Percentiles rank a stretch among this genome's conserved stretches.
These are phyloP conservation scores for Chlamydomonas eustigma DNA, from an alignment of 139 green algal genomes.

Conservation along the genomic window DNA sequence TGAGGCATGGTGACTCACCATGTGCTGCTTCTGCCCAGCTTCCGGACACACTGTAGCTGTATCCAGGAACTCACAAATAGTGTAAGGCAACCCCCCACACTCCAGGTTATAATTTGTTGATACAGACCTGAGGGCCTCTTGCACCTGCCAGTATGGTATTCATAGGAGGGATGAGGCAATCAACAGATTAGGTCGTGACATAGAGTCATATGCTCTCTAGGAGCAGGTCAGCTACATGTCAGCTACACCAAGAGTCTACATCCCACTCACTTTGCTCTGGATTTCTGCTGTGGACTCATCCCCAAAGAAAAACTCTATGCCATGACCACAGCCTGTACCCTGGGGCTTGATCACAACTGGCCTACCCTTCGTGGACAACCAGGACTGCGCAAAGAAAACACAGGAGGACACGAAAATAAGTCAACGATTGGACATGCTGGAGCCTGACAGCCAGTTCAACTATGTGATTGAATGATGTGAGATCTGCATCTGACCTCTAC, in stretches of 20 bases:
- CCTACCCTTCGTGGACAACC: constrained; percentile 4
- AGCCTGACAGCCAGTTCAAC: no score
- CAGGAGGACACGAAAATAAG: not conserved
- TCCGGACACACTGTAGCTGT: constrained; percentile 17
- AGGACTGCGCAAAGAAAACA: no score
- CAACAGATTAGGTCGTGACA: no score
- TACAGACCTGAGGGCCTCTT: constrained; percentile 13
- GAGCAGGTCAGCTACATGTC: no score
- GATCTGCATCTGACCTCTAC: constrained; percentile 5
- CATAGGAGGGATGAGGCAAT: no score
- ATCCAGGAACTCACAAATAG: constrained; percentile 31
- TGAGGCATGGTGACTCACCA: not conserved
- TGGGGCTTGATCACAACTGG: constrained; percentile 34
- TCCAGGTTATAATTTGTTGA: constrained; percentile 23
- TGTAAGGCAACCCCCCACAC: constrained; percentile 32
- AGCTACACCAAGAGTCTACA: no score
- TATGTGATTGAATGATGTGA: not conserved
- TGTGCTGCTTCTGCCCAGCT: not conserved
- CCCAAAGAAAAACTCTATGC: constrained; percentile 39
- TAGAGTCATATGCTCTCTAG: no score
- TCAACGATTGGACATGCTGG: not conserved
- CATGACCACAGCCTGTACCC: constrained; percentile 33
- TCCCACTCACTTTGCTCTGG: constrained; percentile 17
- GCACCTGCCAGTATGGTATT: no score
- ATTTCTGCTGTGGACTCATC: not conserved